Evolutionary conservation across 148 eudicot species (phyloP).

Genomic region (Oxyria digyna): DNA sequence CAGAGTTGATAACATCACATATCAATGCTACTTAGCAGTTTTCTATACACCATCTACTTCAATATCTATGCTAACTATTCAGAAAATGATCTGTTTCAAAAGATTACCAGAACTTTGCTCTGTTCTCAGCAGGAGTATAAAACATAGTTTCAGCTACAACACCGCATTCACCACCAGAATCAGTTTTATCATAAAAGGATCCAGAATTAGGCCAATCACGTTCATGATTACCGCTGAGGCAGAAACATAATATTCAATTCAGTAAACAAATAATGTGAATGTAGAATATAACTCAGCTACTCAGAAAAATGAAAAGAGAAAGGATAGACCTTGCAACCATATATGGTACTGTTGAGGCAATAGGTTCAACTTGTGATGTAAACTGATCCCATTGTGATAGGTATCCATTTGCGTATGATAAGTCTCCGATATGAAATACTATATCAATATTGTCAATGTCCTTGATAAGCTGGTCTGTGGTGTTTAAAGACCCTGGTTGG

Average conservation of each 20-base stretch:
- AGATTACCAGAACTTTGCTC: slow-evolving; percentile 77
- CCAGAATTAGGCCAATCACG: slow-evolving; percentile 81
- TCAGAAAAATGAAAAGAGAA: not conserved
- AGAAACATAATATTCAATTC: not conserved
- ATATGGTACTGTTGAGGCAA: slow-evolving; percentile 67
- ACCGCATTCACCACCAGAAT: slow-evolving; percentile 95
- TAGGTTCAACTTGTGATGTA: slow-evolving; percentile 77
- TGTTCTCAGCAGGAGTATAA: slow-evolving; percentile 65
- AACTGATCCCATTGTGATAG: slow-evolving; percentile 96
- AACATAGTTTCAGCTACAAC: slow-evolving; percentile 70
- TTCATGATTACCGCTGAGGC: slow-evolving; percentile 72
- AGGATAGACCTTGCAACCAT: slow-evolving; percentile 75
- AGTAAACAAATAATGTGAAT: not conserved
- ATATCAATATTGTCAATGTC: slow-evolving; percentile 62
- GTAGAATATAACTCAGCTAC: not conserved
- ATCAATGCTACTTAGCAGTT: not conserved
- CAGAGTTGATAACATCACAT: not conserved
- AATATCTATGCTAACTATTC: not conserved
- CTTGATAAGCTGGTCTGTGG: slow-evolving; percentile 64
- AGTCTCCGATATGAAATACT: slow-evolving; percentile 84
- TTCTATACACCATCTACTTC: not conserved
- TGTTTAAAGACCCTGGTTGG: slow-evolving; percentile 82
- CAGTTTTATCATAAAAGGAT: slow-evolving; percentile 50
- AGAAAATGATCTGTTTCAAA: not conserved
- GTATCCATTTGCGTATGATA: slow-evolving; percentile 75